These are phyloP conservation scores for Triticum timopheevii DNA, from an alignment of 176 grass and related monocot genomes.

Conservation along the genomic window DNA sequence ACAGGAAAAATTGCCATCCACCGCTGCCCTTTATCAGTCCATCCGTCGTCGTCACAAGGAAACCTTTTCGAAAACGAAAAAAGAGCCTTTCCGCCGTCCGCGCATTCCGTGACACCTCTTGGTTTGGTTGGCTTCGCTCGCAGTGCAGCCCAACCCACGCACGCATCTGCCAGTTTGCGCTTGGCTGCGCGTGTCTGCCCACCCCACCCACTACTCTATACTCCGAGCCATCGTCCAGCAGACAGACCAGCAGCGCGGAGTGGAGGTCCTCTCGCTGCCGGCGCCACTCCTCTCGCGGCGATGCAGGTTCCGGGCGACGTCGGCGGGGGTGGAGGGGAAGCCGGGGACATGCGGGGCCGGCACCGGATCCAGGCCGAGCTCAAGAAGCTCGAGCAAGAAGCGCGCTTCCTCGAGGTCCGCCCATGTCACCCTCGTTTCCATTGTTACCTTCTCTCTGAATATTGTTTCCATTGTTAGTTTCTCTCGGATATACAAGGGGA, in stretches of 20 bases:
- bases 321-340: neutral
- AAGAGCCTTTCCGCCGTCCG: constrained; percentile 23
- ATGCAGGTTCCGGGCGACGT: constrained; percentile 39
- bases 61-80: constrained; percentile 16
- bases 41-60: neutral
- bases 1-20: too few relatives aligned
- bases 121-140: neutral
- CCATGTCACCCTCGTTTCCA: neutral
- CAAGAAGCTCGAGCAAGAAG: constrained; percentile 66
- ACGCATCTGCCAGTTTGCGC: neutral
- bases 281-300: neutral
- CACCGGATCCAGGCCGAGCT: constrained; percentile 74
- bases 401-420: constrained; percentile 59
- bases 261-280: neutral
- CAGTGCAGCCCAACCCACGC: constrained; percentile 20
- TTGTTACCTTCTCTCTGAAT: neutral
- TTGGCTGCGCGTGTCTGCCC: neutral
- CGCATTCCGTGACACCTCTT: constrained; percentile 29
- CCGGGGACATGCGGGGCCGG: constrained; percentile 40
- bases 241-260: neutral
- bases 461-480: neutral
- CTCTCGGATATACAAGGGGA: neutral
- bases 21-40: neutral
- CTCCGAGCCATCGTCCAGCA: neutral
- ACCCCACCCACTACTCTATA: neutral